Base-by-base conservation (phyloP, 2,329 filamentous ascomycete genomes). In the Penicillium italicum region DNA sequence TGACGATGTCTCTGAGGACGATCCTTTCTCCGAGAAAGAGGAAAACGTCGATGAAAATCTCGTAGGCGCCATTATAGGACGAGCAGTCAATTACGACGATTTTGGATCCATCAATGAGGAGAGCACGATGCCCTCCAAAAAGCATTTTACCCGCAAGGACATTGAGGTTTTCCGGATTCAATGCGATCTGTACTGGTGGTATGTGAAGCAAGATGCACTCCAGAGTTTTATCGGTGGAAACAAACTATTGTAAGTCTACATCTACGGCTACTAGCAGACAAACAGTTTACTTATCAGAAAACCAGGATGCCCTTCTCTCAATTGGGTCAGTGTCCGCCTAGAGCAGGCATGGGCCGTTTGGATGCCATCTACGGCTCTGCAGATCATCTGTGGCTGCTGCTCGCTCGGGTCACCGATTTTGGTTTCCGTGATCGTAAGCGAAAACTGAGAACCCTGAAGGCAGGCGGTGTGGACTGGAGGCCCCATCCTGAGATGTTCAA, bases 161-260 rank as follows among this genome's bases (percentile, higher is more conserved):
- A 81, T 96, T 45, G 86, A 90, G 59, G 86, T 83, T 38, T 96
- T 89, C 66, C 89, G 94, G 66, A 87, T 89, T 16, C 80, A 94
- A 37, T 85, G 89, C 61, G 94, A 97, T 73, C 76, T 97, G 5
- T 95, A 89, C 69, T 99, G 93, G 92, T 97, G 91, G 89, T 97
- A 92, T 70, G 87, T 84, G 65, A 96, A 96, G 73, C 94, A 97
- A 79, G 94, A 97, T 71, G 85, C 89, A 9, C 95, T 93, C 64
- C 93, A 97, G 71, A 91, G 90, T 69, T 84, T 97, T 58, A 78
- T 97, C 24, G 94, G 92, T 62, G 93, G 91, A 9, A 92, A 93
- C 40, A 82, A 82, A 59, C 78, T 95, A 44, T 87, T 97, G 91
- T 96, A 78, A 81, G 91, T 82, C 26, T 38, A 40, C 20, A 46